Base-by-base conservation (phyloP, 345 rosid genomes). In the Arabis hirsuta region DNA sequence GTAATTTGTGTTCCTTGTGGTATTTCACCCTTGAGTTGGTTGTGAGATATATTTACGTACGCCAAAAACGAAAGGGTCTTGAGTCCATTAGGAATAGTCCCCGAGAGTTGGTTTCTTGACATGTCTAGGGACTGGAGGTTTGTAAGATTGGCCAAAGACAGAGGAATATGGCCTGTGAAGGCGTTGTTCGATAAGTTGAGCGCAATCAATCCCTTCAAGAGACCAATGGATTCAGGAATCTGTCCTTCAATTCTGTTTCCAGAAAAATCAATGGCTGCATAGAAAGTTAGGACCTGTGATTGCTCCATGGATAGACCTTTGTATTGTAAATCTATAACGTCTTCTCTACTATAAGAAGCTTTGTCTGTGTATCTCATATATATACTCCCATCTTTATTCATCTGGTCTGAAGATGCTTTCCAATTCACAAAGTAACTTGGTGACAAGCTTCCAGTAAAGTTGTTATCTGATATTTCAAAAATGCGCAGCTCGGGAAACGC, bases 171-270 rank as follows among this genome's bases (percentile, higher is more conserved):
- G 10, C 60, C 50, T 1, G 71, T 66, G 48, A 66, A 66, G 50
- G 71, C 71, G 27, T 66, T 66, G 50, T 66, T 66, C 6, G 71
- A 66, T 52, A 66, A 52, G 59, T 66, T 66, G 26, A 66, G 71
- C 26, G 71, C 71, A 9, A 66, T 66, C 27, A 66, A 3, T 52
- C 3, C 71, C 7, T 52, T 66, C 50, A 52, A 39, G 1, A 66
- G 60, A 53, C 71, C 71, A 66, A 66, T 39, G 7, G 71, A 66
- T 7, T 52, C 71, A 52, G 71, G 71, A 52, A 66, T 66, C 50
- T 51, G 60, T 66, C 71, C 71, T 66, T 66, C 50, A 52, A 66
- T 48, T 26, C 13, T 66, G 39, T 66, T 66, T 26, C 60, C 50
- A 38, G 71, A 66, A 52, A 67, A 67, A 14, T 55, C 62, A 67